Base-by-base conservation (phyloP, 2,329 filamentous ascomycete genomes). In the Parasarocladium wereldwijsianum region DNA sequence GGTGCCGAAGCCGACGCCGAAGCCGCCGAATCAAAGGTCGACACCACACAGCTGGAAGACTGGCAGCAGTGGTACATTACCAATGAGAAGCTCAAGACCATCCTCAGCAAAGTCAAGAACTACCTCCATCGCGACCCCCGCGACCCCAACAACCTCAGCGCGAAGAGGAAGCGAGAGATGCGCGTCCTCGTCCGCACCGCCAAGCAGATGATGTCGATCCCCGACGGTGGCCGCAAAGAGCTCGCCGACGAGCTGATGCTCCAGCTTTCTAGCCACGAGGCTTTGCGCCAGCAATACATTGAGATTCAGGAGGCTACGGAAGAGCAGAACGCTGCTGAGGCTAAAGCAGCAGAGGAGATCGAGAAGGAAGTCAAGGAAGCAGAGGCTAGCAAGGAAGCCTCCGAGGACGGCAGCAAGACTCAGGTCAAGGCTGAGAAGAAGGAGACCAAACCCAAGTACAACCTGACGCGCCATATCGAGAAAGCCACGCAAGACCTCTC, bases 101-200 rank as follows among this genome's bases (percentile, higher is more conserved):
- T n/a, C n/a, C n/a, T n/a, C n/a, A n/a, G n/a, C n/a, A n/a, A n/a
- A n/a, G 17, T 30, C 28, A 30, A 21, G n/a, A 24, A 24, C n/a
- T 13, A 32, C 11, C 30, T 24, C 11, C 29, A 35, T n/a, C 14
- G 18, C 12, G 17, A 32, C n/a, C n/a, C 32, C 14, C 17, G 29
- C 11, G 33, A 34, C 23, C 17, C 28, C 25, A 23, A 15, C 3
- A 12, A 20, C 9, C n/a, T 30, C 8, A 16, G n/a, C 13, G 27
- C 27, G n/a, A 20, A 22, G 27, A 22, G 22, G 4, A 30, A 87
- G 61, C 72, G 77, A 46, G 67, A 76, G 32, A 63, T 92, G 32
- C 78, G 84, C 29, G 57, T 65, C n/a, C 81, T 92, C 56, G 61
- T 77, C 18, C 13, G 36, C 66, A 67, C 41, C 62, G 64, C 81